Evolutionary conservation across 257 asterid genomes (phyloP).

Genomic region (Nicotiana noctiflora): DNA sequence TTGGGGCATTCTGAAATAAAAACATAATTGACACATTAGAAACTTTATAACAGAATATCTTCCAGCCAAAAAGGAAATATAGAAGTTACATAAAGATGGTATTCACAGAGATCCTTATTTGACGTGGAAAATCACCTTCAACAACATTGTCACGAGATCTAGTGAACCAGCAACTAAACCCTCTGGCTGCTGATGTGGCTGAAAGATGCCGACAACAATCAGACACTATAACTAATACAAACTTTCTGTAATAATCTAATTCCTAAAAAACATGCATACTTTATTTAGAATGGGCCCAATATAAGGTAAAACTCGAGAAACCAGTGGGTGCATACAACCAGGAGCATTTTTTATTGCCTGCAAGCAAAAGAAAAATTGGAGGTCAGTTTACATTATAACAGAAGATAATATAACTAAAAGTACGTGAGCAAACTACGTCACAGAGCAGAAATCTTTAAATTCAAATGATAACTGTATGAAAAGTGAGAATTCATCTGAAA

Average conservation of each 20-base stretch:
- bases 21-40: not conserved
- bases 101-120: not conserved
- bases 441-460: not conserved
- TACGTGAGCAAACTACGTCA: not conserved
- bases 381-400: not conserved
- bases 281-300: constrained; percentile 70
- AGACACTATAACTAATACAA: constrained; percentile 9
- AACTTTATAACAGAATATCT: constrained; percentile 3
- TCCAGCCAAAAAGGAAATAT: not conserved
- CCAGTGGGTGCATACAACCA: constrained; percentile 83
- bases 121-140: constrained; percentile 44
- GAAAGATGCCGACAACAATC: constrained; percentile 28
- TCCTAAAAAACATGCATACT: constrained; percentile 34
- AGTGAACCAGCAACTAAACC: constrained; percentile 90
- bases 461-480: not conserved
- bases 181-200: constrained; percentile 92
- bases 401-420: not conserved
- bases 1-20: constrained; percentile 63
- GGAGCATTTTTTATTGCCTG: constrained; percentile 95
- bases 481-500: constrained; percentile 4
- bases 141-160: constrained; percentile 82
- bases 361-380: constrained; percentile 12
- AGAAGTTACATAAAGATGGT: not conserved
- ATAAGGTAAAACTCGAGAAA: constrained; percentile 78
- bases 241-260: not conserved